Conservation (phyloP, 345 rosid genomes). For the Rubroshorea leprosula region DNA sequence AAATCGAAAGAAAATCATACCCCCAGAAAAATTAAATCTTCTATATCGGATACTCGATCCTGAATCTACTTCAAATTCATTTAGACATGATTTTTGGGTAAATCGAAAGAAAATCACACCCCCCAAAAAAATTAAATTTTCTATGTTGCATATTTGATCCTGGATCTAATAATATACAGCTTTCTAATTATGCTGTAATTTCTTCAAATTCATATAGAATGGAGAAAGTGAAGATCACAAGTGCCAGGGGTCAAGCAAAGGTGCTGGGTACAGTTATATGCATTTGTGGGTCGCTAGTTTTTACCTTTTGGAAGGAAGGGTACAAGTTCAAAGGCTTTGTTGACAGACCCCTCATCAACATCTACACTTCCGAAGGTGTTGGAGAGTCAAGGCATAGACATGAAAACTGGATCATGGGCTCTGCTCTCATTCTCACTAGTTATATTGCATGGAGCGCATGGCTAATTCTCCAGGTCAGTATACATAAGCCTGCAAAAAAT, state of each 20-base stretch:
- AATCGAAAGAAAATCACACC: too few species aligned
- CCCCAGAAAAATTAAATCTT: too few species aligned
- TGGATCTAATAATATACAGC: too few species aligned
- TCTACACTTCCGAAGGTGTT: slow-evolving; percentile 8
- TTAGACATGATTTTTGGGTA: too few species aligned
- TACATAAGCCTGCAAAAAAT: too few species aligned
- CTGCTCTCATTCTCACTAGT: slow-evolving; percentile 35
- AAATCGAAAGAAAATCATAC: too few species aligned
- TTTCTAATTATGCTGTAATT: background rate
- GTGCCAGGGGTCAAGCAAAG: slow-evolving; percentile 30
- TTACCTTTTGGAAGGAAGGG: slow-evolving; percentile 50
- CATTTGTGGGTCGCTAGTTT: slow-evolving; percentile 34
- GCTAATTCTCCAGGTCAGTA: slow-evolving; percentile 38
- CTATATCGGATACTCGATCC: too few species aligned
- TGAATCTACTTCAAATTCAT: too few species aligned
- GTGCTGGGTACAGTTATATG: slow-evolving; percentile 28
- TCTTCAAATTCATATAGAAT: slow-evolving; percentile 29
- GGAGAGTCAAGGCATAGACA: background rate
- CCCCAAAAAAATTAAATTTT: too few species aligned
- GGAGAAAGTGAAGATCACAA: slow-evolving; percentile 34
- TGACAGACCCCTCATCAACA: slow-evolving; percentile 30
- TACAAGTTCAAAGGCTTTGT: slow-evolving; percentile 25
- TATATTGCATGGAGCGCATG: slow-evolving; percentile 36
- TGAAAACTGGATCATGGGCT: slow-evolving; percentile 43
- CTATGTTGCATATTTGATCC: too few species aligned